A percentile compares a stretch with the other conserved stretches of the same genome.
Evolutionary conservation across 352 stramenopile genomes (phyloP).

Genomic region (Salisapilia sapeloensis): DNA sequence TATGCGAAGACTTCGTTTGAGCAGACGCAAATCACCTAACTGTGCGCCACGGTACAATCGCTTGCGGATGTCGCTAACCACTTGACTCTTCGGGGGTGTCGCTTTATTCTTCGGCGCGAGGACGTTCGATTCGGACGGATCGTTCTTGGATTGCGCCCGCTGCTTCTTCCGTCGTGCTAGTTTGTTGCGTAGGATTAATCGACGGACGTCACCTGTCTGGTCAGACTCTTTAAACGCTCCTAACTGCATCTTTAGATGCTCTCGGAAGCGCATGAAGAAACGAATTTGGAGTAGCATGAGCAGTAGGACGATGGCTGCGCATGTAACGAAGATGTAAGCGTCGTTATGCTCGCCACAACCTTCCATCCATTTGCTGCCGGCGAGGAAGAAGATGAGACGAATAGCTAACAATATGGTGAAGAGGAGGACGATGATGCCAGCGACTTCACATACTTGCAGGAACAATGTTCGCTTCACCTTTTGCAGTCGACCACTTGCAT

Average conservation of each 20-base stretch:
- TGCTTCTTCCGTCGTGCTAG: constrained; percentile 22
- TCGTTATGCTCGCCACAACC: constrained; percentile 19
- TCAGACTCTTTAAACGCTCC: constrained; percentile 68
- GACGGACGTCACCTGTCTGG: constrained; percentile 62
- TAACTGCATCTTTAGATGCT: constrained; percentile 76
- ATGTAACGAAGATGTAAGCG: constrained; percentile 25
- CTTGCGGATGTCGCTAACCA: constrained; percentile 43
- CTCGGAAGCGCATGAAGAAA: constrained; percentile 57
- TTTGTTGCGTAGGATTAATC: constrained; percentile 42
- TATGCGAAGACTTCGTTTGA: constrained; percentile 36
- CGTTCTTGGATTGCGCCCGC: constrained; percentile 7
- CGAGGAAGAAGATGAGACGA: constrained; percentile 33
- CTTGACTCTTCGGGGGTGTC: constrained; percentile 9
- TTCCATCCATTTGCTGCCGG: constrained; percentile 33
- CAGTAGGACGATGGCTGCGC: constrained; percentile 30
- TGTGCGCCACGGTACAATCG: constrained; percentile 56
- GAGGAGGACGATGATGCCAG: constrained; percentile 31
- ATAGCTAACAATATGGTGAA: constrained; percentile 25
- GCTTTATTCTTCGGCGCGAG: constrained; percentile 3
- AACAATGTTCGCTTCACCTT: constrained; percentile 70
- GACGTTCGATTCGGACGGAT: constrained; percentile 2
- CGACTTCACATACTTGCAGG: constrained; percentile 61
- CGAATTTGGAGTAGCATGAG: constrained; percentile 47
- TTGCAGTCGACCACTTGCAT: constrained; percentile 29
- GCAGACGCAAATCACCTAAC: constrained; percentile 34